Evolutionary conservation across 305 asterid species (phyloP), one percentile per base, ranked within the genome.

Genomic region (Fraxinus dipetala): DNA sequence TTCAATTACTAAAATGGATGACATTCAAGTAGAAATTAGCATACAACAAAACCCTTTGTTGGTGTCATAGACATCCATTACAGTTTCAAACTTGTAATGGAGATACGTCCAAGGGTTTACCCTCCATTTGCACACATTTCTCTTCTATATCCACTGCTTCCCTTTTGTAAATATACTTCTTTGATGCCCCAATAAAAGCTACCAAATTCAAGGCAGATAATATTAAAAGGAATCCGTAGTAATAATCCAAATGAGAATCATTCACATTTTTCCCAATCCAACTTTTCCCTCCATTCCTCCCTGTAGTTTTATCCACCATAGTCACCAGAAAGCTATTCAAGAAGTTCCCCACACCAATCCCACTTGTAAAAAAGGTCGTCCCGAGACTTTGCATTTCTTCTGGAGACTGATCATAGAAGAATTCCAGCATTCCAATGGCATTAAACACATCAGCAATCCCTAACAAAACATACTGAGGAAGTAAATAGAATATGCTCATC

Each of bases 321-420:
- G 97, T 94, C 85, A 94, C 93, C 4, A 94, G 85, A 32, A 93
- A 88, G 81, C 98, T 91, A 24, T 93, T 93, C 85, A 91, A 87
- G 86, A 93, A 93, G 51, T 91, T 94, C 84, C 98, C 98, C 0
- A 91, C 87, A 0, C 97, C 98, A n/a, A 94, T 92, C 56, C 97
- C 98, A 34, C 97, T 94, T 0, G 97, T 92, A 84, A 93, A 94
- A 77, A 91, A 94, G 0, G 97, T 92, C 5, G 97, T 93, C 69
- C 98, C 95, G 0, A 94, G 85, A 85, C 98, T 94, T 81, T 91
- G 96, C 96, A 93, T 91, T 1, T 91, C 95, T 40, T 93, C 97
- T 0, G 98, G 98, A 0, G 97, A 92, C 70, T 94, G 98, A 77
- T 94, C 97, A 20, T 94, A 94, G 88, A 93, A 94, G 77, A 93